Percentiles rank a stretch among this genome's conserved stretches.
phyloP scores from a whole-genome alignment of 2,329 filamentous ascomycete genomes.

The Nothophaeocryptopus gaeumannii region DNA sequence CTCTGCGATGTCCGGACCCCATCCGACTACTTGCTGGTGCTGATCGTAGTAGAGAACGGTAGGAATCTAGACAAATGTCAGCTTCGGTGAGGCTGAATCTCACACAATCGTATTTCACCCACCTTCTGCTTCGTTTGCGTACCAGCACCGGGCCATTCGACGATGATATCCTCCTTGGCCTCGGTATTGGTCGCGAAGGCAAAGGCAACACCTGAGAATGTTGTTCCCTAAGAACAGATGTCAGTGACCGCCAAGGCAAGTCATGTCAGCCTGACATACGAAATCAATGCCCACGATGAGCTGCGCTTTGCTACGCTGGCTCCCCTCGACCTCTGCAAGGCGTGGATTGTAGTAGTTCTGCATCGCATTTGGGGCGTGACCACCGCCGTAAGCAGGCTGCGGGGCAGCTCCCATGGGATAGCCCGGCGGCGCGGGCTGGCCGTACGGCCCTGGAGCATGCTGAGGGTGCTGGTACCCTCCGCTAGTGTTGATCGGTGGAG shows the following conservation, averaged over 20 bases:
- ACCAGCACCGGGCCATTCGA: conserved; percentile 96
- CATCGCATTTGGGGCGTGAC: conserved; percentile 16
- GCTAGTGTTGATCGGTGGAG: conserved; percentile 47
- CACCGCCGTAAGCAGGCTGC: conserved; percentile 24
- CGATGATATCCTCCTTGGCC: conserved; percentile 97
- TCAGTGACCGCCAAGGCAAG: conserved; percentile 13
- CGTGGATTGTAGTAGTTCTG: conserved; percentile 18
- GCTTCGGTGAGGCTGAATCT: neutral
- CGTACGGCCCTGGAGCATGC: conserved; percentile 43
- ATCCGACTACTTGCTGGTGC: conserved; percentile 99
- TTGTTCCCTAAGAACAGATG: conserved; percentile 68
- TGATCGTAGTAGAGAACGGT: conserved; percentile 99
- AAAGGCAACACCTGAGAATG: conserved; percentile 95
- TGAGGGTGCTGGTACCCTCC: conserved; percentile 48
- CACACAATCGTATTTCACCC: conserved; percentile 22
- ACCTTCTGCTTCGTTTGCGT: conserved; percentile 99
- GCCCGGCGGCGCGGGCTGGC: conserved; percentile 35
- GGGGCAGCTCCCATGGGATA: conserved; percentile 38
- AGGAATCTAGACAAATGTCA: conserved; percentile 66
- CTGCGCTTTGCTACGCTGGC: conserved; percentile 88
- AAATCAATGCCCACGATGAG: conserved; percentile 99
- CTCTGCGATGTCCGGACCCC: conserved; percentile 97
- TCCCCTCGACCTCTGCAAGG: conserved; percentile 72
- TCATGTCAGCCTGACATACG: conserved; percentile 53
- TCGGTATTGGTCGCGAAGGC: conserved; percentile 92